Conservation (phyloP, 192 early-diverging fungal genomes). For the Coemansia sp. region DNA sequence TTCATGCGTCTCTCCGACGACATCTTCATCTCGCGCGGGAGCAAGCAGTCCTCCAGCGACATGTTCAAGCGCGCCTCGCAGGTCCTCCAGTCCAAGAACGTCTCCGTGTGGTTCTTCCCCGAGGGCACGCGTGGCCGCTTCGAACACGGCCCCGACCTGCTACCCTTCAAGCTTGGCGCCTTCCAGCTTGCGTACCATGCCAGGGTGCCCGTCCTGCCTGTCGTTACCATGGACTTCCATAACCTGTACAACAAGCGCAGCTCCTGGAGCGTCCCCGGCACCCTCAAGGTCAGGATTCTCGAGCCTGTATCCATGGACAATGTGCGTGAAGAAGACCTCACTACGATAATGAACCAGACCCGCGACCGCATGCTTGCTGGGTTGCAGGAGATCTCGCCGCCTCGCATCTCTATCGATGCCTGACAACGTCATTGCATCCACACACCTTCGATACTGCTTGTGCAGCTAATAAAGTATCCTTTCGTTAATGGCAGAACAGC, state of each 20-base stretch:
- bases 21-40: slow-evolving; percentile 90
- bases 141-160: slow-evolving; percentile 59
- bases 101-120: slow-evolving; percentile 88
- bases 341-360: slow-evolving; percentile 41
- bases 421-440: neutral
- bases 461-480: too few relatives aligned
- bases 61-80: slow-evolving; percentile 77
- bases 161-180: slow-evolving; percentile 96
- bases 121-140: slow-evolving; percentile 90
- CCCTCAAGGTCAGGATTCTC: slow-evolving; percentile 49
- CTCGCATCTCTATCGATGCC: slow-evolving; percentile 13
- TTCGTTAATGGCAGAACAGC: too few relatives aligned
- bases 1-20: slow-evolving; percentile 75
- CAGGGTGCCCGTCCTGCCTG: slow-evolving; percentile 82
- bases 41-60: slow-evolving; percentile 78
- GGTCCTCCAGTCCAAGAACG: slow-evolving; percentile 73
- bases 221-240: slow-evolving; percentile 76
- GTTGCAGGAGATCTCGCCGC: slow-evolving; percentile 44
- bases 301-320: slow-evolving; percentile 47
- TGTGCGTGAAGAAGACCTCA: slow-evolving; percentile 49
- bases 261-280: slow-evolving; percentile 45
- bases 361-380: slow-evolving; percentile 52
- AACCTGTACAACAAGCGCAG: slow-evolving; percentile 49
- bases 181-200: slow-evolving; percentile 94
- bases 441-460: too few relatives aligned